These are phyloP conservation scores for Trichoderma erinaceum DNA, from an alignment of 495 filamentous ascomycete genomes.

Conservation along the genomic window DNA sequence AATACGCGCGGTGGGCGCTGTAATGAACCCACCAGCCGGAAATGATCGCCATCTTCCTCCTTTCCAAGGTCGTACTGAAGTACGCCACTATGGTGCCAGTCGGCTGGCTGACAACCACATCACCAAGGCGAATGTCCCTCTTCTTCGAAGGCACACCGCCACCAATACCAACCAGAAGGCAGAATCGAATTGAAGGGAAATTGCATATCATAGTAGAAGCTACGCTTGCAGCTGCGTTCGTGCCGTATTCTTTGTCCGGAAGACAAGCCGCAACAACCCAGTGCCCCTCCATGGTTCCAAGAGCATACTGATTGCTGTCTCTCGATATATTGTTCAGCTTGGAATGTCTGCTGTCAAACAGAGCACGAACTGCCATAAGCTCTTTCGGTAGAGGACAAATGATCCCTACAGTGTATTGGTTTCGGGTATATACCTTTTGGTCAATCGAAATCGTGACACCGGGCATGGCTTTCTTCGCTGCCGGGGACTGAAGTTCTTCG, in stretches of 20 bases:
- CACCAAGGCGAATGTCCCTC: slow-evolving; percentile 35
- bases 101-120: slow-evolving; percentile 32
- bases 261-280: slow-evolving; percentile 41
- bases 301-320: slow-evolving; percentile 24
- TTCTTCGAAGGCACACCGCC: slow-evolving; percentile 30
- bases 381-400: neutral
- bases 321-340: no score
- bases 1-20: slow-evolving; percentile 16
- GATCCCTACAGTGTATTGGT: neutral
- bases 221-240: slow-evolving; percentile 27
- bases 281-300: slow-evolving; percentile 29
- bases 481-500: no score
- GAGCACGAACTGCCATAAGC: neutral
- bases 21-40: slow-evolving; percentile 33
- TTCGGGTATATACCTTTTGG: neutral
- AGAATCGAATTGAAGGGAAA: slow-evolving; percentile 32
- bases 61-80: slow-evolving; percentile 41
- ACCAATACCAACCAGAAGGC: slow-evolving; percentile 40
- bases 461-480: no score
- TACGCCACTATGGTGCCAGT: slow-evolving; percentile 26
- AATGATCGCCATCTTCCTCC: slow-evolving; percentile 21
- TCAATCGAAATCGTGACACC: neutral
- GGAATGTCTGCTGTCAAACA: neutral
- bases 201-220: slow-evolving; percentile 28
- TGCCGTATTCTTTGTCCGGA: slow-evolving; percentile 26